Base-by-base conservation (phyloP, 2,329 filamentous ascomycete genomes). In the Lachnellula suecica region DNA sequence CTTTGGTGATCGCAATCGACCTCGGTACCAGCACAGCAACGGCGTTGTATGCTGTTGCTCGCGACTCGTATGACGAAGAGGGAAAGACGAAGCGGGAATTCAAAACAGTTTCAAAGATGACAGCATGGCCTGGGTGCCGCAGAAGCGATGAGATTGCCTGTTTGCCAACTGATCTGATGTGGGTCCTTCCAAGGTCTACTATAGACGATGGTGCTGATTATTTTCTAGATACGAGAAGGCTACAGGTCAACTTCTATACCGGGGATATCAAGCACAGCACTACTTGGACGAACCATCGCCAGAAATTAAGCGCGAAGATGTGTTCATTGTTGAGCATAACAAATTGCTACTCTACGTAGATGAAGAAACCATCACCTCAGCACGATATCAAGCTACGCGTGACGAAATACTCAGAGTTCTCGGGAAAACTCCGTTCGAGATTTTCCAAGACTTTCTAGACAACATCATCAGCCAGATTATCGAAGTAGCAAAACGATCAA, bases 321-420 rank as follows among this genome's bases (percentile, higher is more conserved):
- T 54, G 1, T 54, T 57, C n/a, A 31, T 54, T 11, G 54, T 57
- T 19, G 48, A 57, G 22, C 23, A 49, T 13, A 54, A 52, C 20
- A 57, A 57, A 27, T 48, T 57, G 17, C 42, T 57, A 13, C 47
- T 57, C 29, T 24, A 19, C 35, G 47, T 52, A 19, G 47, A 47
- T 20, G 13, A 17, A 13, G 19, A 42, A 2, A 23, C 45, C 13
- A 19, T 22, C 3, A 27, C 53, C 22, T 25, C 41, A 22, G 19
- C 6, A 47, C 35, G 50, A 25, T 51, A 56, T 17, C 43, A 40
- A 4, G 29, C 20, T 13, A 40, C 37, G 24, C 54, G 54, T 11
- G 23, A 51, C 5, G 37, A 42, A 17, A 24, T 56, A 8, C 17
- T 27, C 31, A 9, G 3, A 2, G 47, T 42, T 1, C 25, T 56